Percentiles rank a stretch among this genome's conserved stretches.
phyloP scores from a whole-genome alignment of 768 basidiomycete species.

The Amanita rubescens region DNA sequence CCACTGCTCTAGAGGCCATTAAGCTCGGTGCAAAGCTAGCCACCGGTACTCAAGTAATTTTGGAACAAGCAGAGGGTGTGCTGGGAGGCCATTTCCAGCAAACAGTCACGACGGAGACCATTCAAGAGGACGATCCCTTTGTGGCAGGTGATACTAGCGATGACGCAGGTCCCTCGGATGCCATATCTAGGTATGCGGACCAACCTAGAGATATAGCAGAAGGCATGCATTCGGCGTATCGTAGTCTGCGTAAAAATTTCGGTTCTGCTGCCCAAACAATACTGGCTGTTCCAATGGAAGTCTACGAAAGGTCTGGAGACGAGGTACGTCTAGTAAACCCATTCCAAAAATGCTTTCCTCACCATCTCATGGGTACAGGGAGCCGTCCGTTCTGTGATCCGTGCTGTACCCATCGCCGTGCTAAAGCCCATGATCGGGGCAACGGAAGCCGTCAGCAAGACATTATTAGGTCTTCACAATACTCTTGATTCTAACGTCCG shows the following conservation, averaged over 20 bases:
- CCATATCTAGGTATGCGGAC: constrained; percentile 85
- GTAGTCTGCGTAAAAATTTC: constrained; percentile 77
- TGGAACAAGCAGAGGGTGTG: constrained; percentile 91
- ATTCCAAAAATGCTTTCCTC: neutral
- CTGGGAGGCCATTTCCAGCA: constrained; percentile 73
- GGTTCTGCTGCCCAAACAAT: constrained; percentile 97
- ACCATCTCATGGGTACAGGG: constrained; percentile 44
- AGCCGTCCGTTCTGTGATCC: constrained; percentile 86
- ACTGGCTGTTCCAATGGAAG: constrained; percentile 97
- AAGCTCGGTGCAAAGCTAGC: constrained; percentile 90
- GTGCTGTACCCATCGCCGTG: constrained; percentile 96
- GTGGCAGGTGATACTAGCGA: constrained; percentile 21
- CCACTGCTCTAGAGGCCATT: constrained; percentile 93
- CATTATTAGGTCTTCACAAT: constrained; percentile 88
- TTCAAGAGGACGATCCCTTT: constrained; percentile 37
- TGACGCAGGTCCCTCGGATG: constrained; percentile 38
- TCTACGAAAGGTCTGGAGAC: constrained; percentile 88
- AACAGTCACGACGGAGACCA: constrained; percentile 58
- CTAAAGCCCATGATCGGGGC: constrained; percentile 98
- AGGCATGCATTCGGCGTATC: constrained; percentile 89
- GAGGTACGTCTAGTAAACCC: constrained; percentile 55
- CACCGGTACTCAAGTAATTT: constrained; percentile 94
- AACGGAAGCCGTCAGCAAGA: constrained; percentile 94
- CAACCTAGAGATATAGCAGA: constrained; percentile 82
- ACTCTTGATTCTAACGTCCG: constrained; percentile 81